These are phyloP conservation scores for Mitragyna speciosa DNA, from an alignment of 257 asterid genomes.

Conservation along the genomic window DNA sequence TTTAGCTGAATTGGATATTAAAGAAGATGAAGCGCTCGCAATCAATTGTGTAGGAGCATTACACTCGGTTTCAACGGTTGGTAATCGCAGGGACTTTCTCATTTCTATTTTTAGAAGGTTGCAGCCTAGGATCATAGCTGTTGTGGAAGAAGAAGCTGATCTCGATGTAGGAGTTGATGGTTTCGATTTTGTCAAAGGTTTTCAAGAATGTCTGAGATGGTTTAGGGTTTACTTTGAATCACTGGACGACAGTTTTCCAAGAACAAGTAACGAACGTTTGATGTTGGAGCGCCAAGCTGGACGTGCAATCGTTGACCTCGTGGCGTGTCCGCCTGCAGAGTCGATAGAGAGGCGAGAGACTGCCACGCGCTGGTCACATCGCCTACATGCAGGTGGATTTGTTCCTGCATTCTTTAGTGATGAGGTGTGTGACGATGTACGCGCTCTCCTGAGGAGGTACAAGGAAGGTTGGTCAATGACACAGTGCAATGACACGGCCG, in stretches of 20 bases:
- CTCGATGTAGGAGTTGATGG: slow-evolving; percentile 69
- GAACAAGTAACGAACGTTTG: slow-evolving; percentile 78
- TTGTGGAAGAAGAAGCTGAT: slow-evolving; percentile 94
- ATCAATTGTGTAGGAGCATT: slow-evolving; percentile 72
- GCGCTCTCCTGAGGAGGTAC: slow-evolving; percentile 85
- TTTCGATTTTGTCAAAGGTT: slow-evolving; percentile 57
- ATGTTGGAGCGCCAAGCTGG: slow-evolving; percentile 93
- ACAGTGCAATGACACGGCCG: slow-evolving; percentile 61
- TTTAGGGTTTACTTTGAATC: slow-evolving; percentile 92
- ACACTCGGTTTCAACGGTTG: slow-evolving; percentile 54
- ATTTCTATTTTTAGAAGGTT: slow-evolving; percentile 55
- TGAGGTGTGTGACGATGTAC: slow-evolving; percentile 88
- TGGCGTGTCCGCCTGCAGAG: slow-evolving; percentile 61
- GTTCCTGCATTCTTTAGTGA: slow-evolving; percentile 52
- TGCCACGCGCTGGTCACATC: slow-evolving; percentile 71
- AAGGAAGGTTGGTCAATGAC: slow-evolving; percentile 95
- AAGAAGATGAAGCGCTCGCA: slow-evolving; percentile 76
- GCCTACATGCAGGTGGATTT: slow-evolving; percentile 71
- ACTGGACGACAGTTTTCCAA: slow-evolving; percentile 68
- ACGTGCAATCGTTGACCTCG: slow-evolving; percentile 75
- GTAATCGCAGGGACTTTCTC: slow-evolving; percentile 49
- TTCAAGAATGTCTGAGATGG: slow-evolving; percentile 80
- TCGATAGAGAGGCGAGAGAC: slow-evolving; percentile 89
- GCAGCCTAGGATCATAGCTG: slow-evolving; percentile 63
- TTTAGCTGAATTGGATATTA: slow-evolving; percentile 47